Conservation (phyloP, 179 eudicot genomes). For the Vitellaria paradoxa region DNA sequence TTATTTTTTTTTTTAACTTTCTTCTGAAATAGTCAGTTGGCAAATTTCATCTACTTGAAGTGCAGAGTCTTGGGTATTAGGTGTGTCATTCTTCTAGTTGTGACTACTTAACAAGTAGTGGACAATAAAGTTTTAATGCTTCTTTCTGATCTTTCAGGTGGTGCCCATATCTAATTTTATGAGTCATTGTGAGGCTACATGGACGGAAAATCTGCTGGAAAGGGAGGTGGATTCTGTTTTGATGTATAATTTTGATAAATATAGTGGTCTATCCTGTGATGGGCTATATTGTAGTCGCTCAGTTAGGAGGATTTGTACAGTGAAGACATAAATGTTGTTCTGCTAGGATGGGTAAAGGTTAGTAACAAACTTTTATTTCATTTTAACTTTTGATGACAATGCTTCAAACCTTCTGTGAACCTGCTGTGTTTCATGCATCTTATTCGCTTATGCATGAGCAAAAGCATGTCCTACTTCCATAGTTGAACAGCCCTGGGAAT, state of each 20-base stretch:
- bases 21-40: constrained; percentile 2
- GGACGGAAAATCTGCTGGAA: constrained; percentile 38
- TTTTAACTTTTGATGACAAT: constrained; percentile 2
- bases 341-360: constrained; percentile 76
- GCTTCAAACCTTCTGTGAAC: background rate
- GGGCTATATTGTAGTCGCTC: constrained; percentile 31
- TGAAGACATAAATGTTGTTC: constrained; percentile 57
- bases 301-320: constrained; percentile 49
- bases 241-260: constrained; percentile 27
- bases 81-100: background rate
- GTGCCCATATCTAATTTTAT: constrained; percentile 60
- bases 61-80: background rate
- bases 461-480: constrained; percentile 11
- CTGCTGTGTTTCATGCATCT: background rate
- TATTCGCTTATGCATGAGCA: background rate
- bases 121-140: constrained; percentile 5
- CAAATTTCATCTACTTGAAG: background rate
- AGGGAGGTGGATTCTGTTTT: constrained; percentile 27
- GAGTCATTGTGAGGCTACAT: constrained; percentile 51
- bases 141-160: constrained; percentile 43
- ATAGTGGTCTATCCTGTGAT: constrained; percentile 29
- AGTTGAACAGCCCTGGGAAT: background rate
- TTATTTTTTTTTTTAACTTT: background rate
- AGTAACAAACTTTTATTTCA: background rate
- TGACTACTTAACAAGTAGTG: constrained; percentile 8